Conservation (phyloP, 306 rosid species). For the Sphenostylis stenocarpa region DNA sequence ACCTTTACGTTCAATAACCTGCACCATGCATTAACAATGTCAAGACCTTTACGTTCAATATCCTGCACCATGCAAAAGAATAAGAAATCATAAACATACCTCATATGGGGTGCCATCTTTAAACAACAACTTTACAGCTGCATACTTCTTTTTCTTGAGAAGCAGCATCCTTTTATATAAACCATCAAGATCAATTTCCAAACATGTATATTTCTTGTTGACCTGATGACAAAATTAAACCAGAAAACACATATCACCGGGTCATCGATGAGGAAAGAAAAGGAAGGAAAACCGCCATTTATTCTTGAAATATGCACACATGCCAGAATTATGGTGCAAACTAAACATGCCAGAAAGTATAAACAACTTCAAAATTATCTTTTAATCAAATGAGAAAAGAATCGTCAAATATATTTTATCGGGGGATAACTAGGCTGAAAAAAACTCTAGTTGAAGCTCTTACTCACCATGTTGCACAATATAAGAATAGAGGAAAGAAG, state of each 20-base stretch:
- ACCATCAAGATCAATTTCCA: conserved; percentile 97
- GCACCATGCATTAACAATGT: conserved; percentile 61
- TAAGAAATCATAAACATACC: conserved; percentile 47
- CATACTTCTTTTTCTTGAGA: conserved; percentile 95
- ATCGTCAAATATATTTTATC: not conserved
- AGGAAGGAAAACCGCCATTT: conserved; percentile 4
- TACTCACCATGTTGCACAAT: conserved; percentile 9
- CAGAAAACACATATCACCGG: conserved; percentile 22
- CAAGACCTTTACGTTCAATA: conserved; percentile 97
- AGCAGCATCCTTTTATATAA: conserved; percentile 97
- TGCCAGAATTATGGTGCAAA: conserved; percentile 23
- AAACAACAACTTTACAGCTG: conserved; percentile 84
- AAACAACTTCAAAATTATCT: conserved; percentile 20
- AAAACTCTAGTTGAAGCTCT: conserved; percentile 14
- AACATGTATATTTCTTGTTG: conserved; percentile 85
- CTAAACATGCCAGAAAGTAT: conserved; percentile 17
- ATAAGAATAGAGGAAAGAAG: not conserved
- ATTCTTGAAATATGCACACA: not conserved
- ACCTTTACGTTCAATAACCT: conserved; percentile 97
- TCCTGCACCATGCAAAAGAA: conserved; percentile 49
- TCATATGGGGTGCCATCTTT: conserved; percentile 72
- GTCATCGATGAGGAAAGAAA: conserved; percentile 12
- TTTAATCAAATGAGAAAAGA: not conserved
- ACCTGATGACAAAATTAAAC: conserved; percentile 57
- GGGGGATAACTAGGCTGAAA: not conserved